Evolutionary conservation across 768 basidiomycete species (phyloP).

Genomic region (Hericium rajendrae): DNA sequence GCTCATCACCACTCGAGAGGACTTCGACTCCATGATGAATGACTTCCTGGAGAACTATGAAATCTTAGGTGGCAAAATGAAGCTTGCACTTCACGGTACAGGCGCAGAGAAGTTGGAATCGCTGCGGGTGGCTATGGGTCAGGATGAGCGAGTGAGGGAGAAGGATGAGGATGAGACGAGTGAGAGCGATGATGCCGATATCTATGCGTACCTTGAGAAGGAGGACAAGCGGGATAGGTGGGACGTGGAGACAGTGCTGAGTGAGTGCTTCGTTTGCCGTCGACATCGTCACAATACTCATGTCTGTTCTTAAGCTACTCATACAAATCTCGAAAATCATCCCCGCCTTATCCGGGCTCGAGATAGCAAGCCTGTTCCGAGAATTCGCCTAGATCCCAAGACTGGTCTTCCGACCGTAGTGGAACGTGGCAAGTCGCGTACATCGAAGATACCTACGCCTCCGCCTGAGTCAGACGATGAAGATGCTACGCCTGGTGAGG

Average conservation of each 20-base stretch:
- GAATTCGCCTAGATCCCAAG: slow-evolving; percentile 63
- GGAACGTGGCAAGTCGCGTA: slow-evolving; percentile 13
- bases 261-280: slow-evolving; percentile 38
- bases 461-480: not conserved
- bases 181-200: slow-evolving; percentile 30
- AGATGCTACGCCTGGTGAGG: not conserved
- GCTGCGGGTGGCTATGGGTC: slow-evolving; percentile 69
- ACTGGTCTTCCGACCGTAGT: slow-evolving; percentile 61
- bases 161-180: slow-evolving; percentile 31
- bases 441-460: not conserved
- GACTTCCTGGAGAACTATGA: slow-evolving; percentile 92
- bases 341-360: slow-evolving; percentile 76
- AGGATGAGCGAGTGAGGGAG: slow-evolving; percentile 46
- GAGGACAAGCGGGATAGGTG: slow-evolving; percentile 68
- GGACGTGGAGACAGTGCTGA: slow-evolving; percentile 95
- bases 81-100: slow-evolving; percentile 61
- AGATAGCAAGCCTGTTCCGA: slow-evolving; percentile 41
- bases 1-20: slow-evolving; percentile 72
- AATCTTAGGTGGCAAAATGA: slow-evolving; percentile 80
- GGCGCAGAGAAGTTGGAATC: slow-evolving; percentile 74
- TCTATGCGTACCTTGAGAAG: slow-evolving; percentile 29
- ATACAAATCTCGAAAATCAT: slow-evolving; percentile 97
- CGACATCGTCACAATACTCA: not conserved
- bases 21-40: slow-evolving; percentile 86
- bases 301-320: slow-evolving; percentile 54